phyloP scores from a whole-genome alignment of 2,329 filamentous ascomycete species.

The Ceratocystis lukuohia region DNA sequence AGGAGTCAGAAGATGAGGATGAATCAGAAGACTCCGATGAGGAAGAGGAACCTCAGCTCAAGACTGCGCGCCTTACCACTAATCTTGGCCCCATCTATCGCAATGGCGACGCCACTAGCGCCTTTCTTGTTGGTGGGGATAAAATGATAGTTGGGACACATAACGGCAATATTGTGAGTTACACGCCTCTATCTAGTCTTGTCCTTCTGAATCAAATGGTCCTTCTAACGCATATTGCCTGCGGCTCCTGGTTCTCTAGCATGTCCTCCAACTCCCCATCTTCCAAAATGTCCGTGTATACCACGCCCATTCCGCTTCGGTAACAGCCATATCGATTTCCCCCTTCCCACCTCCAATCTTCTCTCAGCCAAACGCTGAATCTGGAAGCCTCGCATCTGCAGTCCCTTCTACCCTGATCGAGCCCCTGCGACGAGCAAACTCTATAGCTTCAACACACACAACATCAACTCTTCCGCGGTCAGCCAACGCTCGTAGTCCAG shows the following conservation, averaged over 20 bases:
- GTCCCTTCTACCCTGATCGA: slow-evolving; percentile 6
- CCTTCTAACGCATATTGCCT: background rate
- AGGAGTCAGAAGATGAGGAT: slow-evolving; percentile 39
- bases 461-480: slow-evolving; percentile 32
- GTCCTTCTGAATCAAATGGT: background rate
- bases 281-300: slow-evolving; percentile 76
- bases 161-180: slow-evolving; percentile 81
- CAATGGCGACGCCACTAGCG: slow-evolving; percentile 87
- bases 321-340: slow-evolving; percentile 81
- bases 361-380: background rate
- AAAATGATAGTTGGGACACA: slow-evolving; percentile 97
- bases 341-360: slow-evolving; percentile 54
- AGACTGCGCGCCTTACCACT: slow-evolving; percentile 78
- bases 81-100: slow-evolving; percentile 71
- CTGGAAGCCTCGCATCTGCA: slow-evolving; percentile 3
- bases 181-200: too few species aligned
- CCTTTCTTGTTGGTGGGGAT: slow-evolving; percentile 81
- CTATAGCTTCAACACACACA: slow-evolving; percentile 27
- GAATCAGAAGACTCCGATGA: slow-evolving; percentile 64
- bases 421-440: slow-evolving; percentile 24
- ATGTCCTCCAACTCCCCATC: slow-evolving; percentile 71
- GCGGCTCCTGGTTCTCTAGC: slow-evolving; percentile 38
- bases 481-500: slow-evolving; percentile 38
- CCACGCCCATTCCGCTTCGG: slow-evolving; percentile 81
- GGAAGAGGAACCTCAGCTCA: slow-evolving; percentile 86